phyloP scores from a whole-genome alignment of 1,284 basidiomycete species.

The Pseudozyma sp. region DNA sequence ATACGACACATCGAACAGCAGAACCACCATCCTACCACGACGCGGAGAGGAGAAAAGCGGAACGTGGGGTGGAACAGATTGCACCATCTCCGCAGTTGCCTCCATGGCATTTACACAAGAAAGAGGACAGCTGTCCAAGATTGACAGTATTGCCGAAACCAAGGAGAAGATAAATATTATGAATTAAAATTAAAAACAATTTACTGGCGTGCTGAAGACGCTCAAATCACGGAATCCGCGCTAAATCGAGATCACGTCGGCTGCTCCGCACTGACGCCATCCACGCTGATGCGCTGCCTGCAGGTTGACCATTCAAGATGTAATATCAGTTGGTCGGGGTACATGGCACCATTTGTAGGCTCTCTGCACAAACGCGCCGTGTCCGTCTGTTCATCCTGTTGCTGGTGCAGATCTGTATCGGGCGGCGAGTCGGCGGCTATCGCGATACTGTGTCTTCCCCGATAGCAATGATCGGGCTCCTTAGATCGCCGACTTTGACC shows the following conservation, averaged over 20 bases:
- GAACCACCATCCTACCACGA: not conserved
- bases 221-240: conserved; percentile 37
- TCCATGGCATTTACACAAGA: not conserved
- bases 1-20: not conserved
- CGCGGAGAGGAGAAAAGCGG: not conserved
- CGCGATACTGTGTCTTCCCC: not conserved
- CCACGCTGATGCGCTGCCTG: not conserved
- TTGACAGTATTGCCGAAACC: not conserved
- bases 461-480: not conserved
- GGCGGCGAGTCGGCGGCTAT: too few relatives aligned
- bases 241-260: conserved; percentile 31
- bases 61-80: conserved; percentile 9
- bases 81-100: conserved; percentile 5
- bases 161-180: not conserved
- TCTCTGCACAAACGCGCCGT: not conserved
- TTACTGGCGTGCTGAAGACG: conserved; percentile 17
- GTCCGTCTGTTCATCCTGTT: too few relatives aligned
- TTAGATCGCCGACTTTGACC: conserved; percentile 4
- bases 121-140: conserved; percentile 35
- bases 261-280: conserved; percentile 36
- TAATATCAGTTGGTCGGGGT: not conserved
- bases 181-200: not conserved
- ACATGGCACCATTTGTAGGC: not conserved
- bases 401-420: too few relatives aligned
- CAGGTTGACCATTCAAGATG: not conserved